phyloP scores from a whole-genome alignment of 345 rosid genomes.

The Ceriops decandra region DNA sequence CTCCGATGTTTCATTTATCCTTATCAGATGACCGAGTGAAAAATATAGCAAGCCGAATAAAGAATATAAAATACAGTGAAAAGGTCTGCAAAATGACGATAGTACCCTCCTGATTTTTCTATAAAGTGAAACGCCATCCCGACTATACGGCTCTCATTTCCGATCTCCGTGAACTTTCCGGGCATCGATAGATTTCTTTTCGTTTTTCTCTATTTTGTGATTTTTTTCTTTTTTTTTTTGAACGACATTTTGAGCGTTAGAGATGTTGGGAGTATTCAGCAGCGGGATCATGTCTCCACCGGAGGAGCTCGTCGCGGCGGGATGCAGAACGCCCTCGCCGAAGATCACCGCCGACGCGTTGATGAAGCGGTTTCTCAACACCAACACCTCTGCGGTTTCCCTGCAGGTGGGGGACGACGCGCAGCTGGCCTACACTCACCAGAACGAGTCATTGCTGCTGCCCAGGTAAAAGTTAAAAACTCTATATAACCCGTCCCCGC shows the following conservation, averaged over 20 bases:
- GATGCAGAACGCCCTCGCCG: slow-evolving; percentile 90
- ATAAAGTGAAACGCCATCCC: slow-evolving; percentile 17
- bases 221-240: neutral
- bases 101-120: slow-evolving; percentile 15
- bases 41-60: neutral
- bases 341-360: slow-evolving; percentile 59
- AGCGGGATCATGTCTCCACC: slow-evolving; percentile 78
- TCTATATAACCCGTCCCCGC: neutral
- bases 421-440: slow-evolving; percentile 73
- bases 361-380: slow-evolving; percentile 55
- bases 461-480: slow-evolving; percentile 55
- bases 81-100: slow-evolving; percentile 8
- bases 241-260: neutral
- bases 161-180: slow-evolving; percentile 11
- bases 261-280: slow-evolving; percentile 92
- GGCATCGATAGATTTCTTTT: neutral
- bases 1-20: neutral
- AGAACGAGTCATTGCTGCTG: slow-evolving; percentile 53
- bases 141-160: slow-evolving; percentile 3
- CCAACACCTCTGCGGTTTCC: slow-evolving; percentile 60
- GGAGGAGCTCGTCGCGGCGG: slow-evolving; percentile 94
- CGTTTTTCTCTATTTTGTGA: neutral
- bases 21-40: neutral
- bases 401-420: slow-evolving; percentile 66
- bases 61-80: no score